Evolutionary conservation across 2,329 filamentous ascomycete species (phyloP).

Genomic region (Sporothrix curviconia): DNA sequence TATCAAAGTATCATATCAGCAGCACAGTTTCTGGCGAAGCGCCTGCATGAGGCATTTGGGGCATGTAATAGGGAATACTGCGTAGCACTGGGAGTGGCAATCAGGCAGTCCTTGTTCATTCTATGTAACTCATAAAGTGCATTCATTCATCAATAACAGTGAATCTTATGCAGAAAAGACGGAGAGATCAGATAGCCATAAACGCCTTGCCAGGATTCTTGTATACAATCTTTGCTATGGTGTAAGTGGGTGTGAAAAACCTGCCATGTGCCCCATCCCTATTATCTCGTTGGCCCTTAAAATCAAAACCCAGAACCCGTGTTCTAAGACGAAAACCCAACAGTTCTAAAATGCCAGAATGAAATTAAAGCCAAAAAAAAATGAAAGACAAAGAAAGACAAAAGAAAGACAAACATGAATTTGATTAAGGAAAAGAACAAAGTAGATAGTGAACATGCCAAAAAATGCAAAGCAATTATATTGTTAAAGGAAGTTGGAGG

Average conservation of each 20-base stretch:
- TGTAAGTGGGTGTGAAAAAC: not conserved
- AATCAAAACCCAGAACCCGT: not conserved
- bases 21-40: no score
- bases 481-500: not conserved
- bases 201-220: constrained; percentile 1
- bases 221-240: not conserved
- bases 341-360: not conserved
- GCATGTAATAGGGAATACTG: no score
- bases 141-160: not conserved
- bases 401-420: no score
- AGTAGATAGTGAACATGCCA: not conserved
- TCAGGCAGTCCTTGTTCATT: not conserved
- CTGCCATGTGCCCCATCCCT: not conserved
- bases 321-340: not conserved
- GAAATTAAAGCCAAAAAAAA: not conserved
- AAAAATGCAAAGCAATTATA: not conserved
- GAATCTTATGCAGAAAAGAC: not conserved
- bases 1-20: no score
- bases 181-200: not conserved
- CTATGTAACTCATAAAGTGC: not conserved
- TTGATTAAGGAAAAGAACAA: not conserved
- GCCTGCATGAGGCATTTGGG: no score
- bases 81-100: no score
- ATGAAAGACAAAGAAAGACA: not conserved
- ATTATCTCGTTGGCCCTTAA: not conserved